Evolutionary conservation across 2,329 filamentous ascomycete species (phyloP), one percentile per base, ranked within the genome.

Genomic region (Phyllosticta citribraziliensis): DNA sequence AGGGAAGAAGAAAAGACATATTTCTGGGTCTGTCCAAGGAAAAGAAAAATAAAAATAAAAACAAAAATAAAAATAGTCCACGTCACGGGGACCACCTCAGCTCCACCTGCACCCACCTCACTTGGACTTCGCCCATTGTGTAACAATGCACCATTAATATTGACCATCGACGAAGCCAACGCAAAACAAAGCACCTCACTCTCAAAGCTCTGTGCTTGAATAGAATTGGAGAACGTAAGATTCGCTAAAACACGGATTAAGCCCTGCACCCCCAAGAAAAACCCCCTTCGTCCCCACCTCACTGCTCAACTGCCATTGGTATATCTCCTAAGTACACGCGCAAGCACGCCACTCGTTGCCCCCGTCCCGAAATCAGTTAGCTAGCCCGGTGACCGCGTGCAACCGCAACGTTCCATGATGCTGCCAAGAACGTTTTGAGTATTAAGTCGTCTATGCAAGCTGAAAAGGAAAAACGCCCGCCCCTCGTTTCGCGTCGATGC

Each of bases 401-500:
- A 40, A 40, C 33, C 33, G 33, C 33, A 52, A 52, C 22, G 51
- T 24, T 52, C 51, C 51, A 24, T 52, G 51, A 52, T 55, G 53
- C 20, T 55, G 53, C 53, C 53, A 55, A 55, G 20, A 55, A 25
- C 20, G 25, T 55, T 55, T 55, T 55, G 55, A 55, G 55, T 57
- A 61, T 61, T 61, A 61, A 61, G 67, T 70, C 71, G 71, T 76
- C 71, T 73, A 73, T 70, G 71, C 70, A 72, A 71, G 67, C 68
- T 67, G 53, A 56, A 61, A 61, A 54, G 22, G 40, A 64, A 65
- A 69, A 73, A 73, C 70, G 72, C 72, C 71, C 70, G 68, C 67
- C 67, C 70, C 68, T 55, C 55, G 55, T 51, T 55, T 33, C 30
- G 50, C 30, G 22, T 61, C 67, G 64, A 68, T 62, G 67, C 64